Evolutionary conservation across 2,329 filamentous ascomycete genomes (phyloP).

Genomic region (Pseudonectria foliicola): DNA sequence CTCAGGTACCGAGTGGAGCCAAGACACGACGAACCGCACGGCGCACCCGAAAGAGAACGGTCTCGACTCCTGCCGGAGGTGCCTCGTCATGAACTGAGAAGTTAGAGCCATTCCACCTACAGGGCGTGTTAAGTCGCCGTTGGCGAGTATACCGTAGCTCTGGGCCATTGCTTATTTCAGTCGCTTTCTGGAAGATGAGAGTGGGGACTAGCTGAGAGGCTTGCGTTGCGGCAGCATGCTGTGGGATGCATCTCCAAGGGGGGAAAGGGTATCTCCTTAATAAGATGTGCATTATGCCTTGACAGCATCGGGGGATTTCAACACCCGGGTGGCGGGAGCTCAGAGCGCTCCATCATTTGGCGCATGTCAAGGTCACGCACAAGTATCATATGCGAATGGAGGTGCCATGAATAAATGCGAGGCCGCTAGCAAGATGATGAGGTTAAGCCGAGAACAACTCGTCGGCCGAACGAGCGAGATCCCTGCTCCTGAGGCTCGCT

Average conservation of each 20-base stretch:
- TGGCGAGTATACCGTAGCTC: slow-evolving; percentile 2
- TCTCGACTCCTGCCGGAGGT: slow-evolving; percentile 16
- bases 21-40: slow-evolving; percentile 16
- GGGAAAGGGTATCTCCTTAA: slow-evolving; percentile 20
- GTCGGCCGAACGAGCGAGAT: no score
- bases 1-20: slow-evolving; percentile 21
- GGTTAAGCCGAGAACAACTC: no score
- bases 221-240: neutral
- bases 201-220: no score
- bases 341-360: slow-evolving; percentile 1
- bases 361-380: no score
- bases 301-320: slow-evolving; percentile 8
- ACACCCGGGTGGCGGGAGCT: slow-evolving; percentile 1
- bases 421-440: no score
- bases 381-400: no score
- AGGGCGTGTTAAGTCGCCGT: slow-evolving; percentile 6
- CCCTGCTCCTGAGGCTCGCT: no score
- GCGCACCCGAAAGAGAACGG: slow-evolving; percentile 22
- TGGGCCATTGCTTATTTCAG: neutral
- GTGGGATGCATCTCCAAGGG: slow-evolving; percentile 3
- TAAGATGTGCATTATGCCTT: slow-evolving; percentile 22
- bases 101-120: slow-evolving; percentile 9
- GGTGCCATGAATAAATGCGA: no score
- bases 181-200: slow-evolving; percentile 1
- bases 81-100: slow-evolving; percentile 5